These are phyloP conservation scores for Alternaria dauci DNA, from an alignment of 2,329 filamentous ascomycete species.

Conservation along the genomic window DNA sequence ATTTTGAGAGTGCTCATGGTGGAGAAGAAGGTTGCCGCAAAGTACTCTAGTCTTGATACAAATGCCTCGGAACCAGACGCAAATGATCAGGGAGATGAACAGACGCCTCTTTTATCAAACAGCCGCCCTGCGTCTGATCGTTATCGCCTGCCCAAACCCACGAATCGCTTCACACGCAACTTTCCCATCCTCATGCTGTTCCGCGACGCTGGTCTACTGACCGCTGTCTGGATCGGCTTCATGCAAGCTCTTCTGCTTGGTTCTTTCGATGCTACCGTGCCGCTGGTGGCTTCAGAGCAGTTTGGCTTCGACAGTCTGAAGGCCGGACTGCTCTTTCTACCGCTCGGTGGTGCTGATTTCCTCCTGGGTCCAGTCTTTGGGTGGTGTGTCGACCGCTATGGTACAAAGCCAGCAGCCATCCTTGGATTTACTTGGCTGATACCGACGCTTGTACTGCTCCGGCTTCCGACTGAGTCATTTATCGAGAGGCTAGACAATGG, in stretches of 20 bases:
- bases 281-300: slow-evolving; percentile 53
- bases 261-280: slow-evolving; percentile 60
- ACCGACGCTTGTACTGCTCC: slow-evolving; percentile 54
- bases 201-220: slow-evolving; percentile 40
- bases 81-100: slow-evolving; percentile 32
- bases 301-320: slow-evolving; percentile 57
- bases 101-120: slow-evolving; percentile 34
- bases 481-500: slow-evolving; percentile 24
- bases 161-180: slow-evolving; percentile 50
- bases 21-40: slow-evolving; percentile 67
- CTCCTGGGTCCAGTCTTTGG: slow-evolving; percentile 58
- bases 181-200: slow-evolving; percentile 60
- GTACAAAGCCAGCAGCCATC: slow-evolving; percentile 55
- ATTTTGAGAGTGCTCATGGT: slow-evolving; percentile 67
- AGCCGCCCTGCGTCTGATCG: slow-evolving; percentile 29
- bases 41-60: slow-evolving; percentile 46
- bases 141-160: slow-evolving; percentile 57
- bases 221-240: slow-evolving; percentile 45
- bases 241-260: slow-evolving; percentile 51
- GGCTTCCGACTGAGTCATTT: slow-evolving; percentile 45
- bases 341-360: slow-evolving; percentile 56
- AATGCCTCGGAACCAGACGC: not conserved
- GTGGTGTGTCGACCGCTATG: slow-evolving; percentile 58
- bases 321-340: slow-evolving; percentile 57
- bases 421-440: slow-evolving; percentile 55